Evolutionary conservation across 1,284 basidiomycete genomes (phyloP).

Genomic region (Laetiporus sulphureus): DNA sequence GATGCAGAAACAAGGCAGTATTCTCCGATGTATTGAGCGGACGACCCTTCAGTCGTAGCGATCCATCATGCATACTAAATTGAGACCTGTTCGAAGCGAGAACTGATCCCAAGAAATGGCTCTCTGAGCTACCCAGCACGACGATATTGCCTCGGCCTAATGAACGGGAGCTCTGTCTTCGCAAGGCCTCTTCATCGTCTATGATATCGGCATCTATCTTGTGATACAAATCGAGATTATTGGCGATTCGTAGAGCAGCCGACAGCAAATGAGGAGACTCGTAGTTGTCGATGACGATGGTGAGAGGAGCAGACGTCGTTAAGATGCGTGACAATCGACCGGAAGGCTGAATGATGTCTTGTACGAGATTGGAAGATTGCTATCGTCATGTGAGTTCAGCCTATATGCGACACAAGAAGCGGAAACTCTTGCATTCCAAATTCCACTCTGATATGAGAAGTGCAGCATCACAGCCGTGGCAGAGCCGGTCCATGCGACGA

Average conservation of each 20-base stretch:
- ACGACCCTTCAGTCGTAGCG: conserved; percentile 14
- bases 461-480: no score
- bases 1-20: conserved; percentile 67
- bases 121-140: conserved; percentile 34
- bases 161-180: conserved; percentile 11
- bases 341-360: conserved; percentile 13
- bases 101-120: conserved; percentile 12
- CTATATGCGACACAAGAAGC: no score
- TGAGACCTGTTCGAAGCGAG: conserved; percentile 21
- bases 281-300: conserved; percentile 46
- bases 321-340: conserved; percentile 63
- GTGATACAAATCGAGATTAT: conserved; percentile 65
- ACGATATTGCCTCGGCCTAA: conserved; percentile 50
- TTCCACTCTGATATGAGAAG: conserved; percentile 2
- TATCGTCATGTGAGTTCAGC: no score
- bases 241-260: conserved; percentile 57
- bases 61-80: conserved; percentile 23
- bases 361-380: not conserved
- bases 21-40: conserved; percentile 7
- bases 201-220: conserved; percentile 62
- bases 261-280: conserved; percentile 28
- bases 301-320: conserved; percentile 42
- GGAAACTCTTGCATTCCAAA: conserved; percentile 13
- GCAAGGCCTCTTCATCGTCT: conserved; percentile 34
- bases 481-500: no score